phyloP scores from a whole-genome alignment of 2,329 filamentous ascomycete genomes.

The Sporothrix dimorphospora region DNA sequence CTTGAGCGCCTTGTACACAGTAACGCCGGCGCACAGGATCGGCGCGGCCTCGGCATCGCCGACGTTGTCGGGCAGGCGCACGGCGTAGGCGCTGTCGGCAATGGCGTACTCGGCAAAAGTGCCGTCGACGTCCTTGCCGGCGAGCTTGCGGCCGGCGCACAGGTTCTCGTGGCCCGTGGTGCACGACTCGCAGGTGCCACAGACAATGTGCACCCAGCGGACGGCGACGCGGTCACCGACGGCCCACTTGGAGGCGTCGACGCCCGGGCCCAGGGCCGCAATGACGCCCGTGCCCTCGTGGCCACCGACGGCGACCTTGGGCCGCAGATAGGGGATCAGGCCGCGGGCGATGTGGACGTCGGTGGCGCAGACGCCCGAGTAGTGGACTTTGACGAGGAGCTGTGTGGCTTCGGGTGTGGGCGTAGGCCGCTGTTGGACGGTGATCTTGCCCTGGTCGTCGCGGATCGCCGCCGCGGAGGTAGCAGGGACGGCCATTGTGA shows the following conservation, averaged over 20 bases:
- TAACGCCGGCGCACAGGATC: constrained; percentile 73
- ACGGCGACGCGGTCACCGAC: constrained; percentile 26
- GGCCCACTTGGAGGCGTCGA: constrained; percentile 5
- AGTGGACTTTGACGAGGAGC: constrained; percentile 25
- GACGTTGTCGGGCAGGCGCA: constrained; percentile 8
- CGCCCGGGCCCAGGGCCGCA: constrained; percentile 24
- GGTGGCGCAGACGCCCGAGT: constrained; percentile 28
- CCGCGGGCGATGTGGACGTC: constrained; percentile 27
- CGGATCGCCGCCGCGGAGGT: constrained; percentile 39
- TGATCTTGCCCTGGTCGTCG: constrained; percentile 36
- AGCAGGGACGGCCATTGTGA: constrained; percentile 33
- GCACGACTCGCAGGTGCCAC: constrained; percentile 98
- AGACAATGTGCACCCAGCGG: constrained; percentile 43
- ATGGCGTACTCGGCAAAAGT: constrained; percentile 21
- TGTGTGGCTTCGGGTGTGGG: constrained; percentile 22
- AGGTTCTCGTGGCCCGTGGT: constrained; percentile 98
- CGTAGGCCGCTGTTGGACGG: constrained; percentile 23
- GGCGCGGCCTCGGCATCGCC: constrained; percentile 65
- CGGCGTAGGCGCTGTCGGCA: constrained; percentile 23
- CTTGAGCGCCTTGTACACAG: constrained; percentile 77
- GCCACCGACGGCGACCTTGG: constrained; percentile 25
- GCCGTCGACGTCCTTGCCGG: constrained; percentile 23
- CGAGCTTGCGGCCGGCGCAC: constrained; percentile 60
- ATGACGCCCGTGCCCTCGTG: constrained; percentile 28
- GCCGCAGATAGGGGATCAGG: constrained; percentile 27